Conservation (phyloP, 257 asterid species). For the Orobanche coerulescens region DNA sequence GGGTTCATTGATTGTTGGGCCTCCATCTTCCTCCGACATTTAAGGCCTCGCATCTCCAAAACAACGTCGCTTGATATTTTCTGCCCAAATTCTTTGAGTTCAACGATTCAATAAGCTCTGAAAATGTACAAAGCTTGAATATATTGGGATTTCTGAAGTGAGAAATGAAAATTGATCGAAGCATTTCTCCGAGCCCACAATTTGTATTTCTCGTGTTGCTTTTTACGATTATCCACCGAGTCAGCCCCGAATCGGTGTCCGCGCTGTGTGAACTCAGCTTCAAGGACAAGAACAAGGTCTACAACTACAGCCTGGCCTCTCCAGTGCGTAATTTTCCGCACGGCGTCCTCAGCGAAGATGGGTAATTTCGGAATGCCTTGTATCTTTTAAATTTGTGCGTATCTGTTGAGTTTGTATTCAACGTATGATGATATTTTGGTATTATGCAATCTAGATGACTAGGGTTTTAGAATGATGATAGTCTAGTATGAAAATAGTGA, state of each 20-base stretch:
- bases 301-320: conserved; percentile 54
- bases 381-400: not conserved
- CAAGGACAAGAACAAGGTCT: conserved; percentile 50
- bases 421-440: conserved; percentile 10
- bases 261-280: conserved; percentile 65
- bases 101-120: conserved; percentile 20
- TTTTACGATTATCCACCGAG: conserved; percentile 34
- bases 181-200: conserved; percentile 21
- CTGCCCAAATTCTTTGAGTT: conserved; percentile 24
- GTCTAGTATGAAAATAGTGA: not conserved
- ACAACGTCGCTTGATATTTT: not conserved
- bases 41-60: not conserved
- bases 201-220: conserved; percentile 25
- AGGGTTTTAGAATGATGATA: not conserved
- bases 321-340: conserved; percentile 64
- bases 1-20: conserved; percentile 16
- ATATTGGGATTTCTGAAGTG: conserved; percentile 26
- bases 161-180: conserved; percentile 34
- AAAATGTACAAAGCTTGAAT: conserved; percentile 8
- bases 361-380: conserved; percentile 39
- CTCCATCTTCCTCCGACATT: not conserved
- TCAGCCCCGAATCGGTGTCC: conserved; percentile 34
- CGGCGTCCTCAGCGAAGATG: conserved; percentile 94
- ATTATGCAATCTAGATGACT: not conserved
- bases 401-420: not conserved